Percentiles rank a stretch among this genome's conserved stretches.
Evolutionary conservation across 2,329 filamentous ascomycete genomes (phyloP).

Genomic region (Aspergillus clavatus): DNA sequence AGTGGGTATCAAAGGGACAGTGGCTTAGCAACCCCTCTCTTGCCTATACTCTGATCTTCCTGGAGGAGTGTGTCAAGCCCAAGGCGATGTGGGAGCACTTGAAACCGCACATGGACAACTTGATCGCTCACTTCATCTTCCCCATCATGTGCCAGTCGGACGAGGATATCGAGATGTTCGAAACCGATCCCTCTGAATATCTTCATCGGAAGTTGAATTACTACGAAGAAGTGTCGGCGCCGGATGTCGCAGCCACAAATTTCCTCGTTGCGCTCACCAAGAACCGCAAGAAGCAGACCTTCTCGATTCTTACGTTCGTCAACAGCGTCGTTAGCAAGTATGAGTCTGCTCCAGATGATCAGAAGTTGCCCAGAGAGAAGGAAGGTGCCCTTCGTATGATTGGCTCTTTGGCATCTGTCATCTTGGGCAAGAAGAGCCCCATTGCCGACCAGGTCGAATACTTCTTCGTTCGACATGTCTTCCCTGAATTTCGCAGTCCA

Average conservation of each 20-base stretch:
- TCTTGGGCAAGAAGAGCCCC: conserved; percentile 95
- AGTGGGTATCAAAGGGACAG: conserved; percentile 89
- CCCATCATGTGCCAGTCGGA: conserved; percentile 87
- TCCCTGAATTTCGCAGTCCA: conserved; percentile 90
- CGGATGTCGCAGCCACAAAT: conserved; percentile 92
- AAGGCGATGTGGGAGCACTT: conserved; percentile 96
- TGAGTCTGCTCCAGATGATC: conserved; percentile 73
- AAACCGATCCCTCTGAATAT: conserved; percentile 92
- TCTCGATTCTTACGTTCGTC: conserved; percentile 88
- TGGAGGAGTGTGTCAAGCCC: conserved; percentile 95
- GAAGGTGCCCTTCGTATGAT: conserved; percentile 97
- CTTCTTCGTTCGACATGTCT: conserved; percentile 96
- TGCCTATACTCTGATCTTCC: conserved; percentile 87
- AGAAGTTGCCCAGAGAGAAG: conserved; percentile 93
- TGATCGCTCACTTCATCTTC: conserved; percentile 93
- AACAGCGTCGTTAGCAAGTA: conserved; percentile 94
- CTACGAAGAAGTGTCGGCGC: conserved; percentile 93
- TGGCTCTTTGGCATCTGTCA: conserved; percentile 86
- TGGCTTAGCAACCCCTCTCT: conserved; percentile 95
- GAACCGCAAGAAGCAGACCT: conserved; percentile 89
- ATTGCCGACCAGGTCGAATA: conserved; percentile 97
- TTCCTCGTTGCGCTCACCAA: conserved; percentile 95
- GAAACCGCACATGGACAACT: conserved; percentile 85
- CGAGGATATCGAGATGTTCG: conserved; percentile 89
- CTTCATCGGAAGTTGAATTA: conserved; percentile 96